phyloP scores from a whole-genome alignment of 805 yeast species.

The Tetrapisispora arboricola region DNA sequence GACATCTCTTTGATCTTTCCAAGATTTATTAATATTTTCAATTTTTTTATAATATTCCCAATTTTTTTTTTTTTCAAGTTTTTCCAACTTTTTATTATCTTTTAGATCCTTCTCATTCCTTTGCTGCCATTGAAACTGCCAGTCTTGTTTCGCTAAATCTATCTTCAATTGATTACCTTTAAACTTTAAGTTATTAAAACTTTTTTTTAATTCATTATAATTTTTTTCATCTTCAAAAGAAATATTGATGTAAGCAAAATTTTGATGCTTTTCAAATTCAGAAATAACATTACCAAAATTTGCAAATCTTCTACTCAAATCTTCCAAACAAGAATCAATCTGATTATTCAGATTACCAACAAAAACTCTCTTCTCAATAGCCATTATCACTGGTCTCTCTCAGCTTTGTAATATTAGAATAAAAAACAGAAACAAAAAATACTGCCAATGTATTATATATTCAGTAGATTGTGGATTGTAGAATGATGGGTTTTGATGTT shows the following conservation, averaged over 20 bases:
- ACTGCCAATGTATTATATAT: too few species aligned
- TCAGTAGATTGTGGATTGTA: too few species aligned
- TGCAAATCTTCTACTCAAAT: constrained; percentile 44
- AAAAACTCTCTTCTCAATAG: constrained; percentile 18
- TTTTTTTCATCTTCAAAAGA: constrained; percentile 32
- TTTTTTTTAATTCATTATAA: constrained; percentile 39
- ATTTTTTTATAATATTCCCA: constrained; percentile 31
- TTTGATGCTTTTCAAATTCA: constrained; percentile 40
- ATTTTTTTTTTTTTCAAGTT: constrained; percentile 30
- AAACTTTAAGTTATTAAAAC: constrained; percentile 62
- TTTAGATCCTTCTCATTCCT: constrained; percentile 36
- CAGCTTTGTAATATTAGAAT: too few species aligned
- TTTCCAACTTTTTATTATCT: constrained; percentile 18
- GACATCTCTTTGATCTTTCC: constrained; percentile 36
- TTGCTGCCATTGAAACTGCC: constrained; percentile 35
- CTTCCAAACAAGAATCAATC: constrained; percentile 24
- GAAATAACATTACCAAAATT: constrained; percentile 49
- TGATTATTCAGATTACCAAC: constrained; percentile 24
- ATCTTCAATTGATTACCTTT: constrained; percentile 62
- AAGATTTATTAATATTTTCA: constrained; percentile 28
- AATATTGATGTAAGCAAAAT: constrained; percentile 61
- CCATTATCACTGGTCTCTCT: not conserved
- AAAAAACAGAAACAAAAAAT: too few species aligned
- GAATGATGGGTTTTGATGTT: too few species aligned
- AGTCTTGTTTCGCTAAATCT: constrained; percentile 52